Evolutionary conservation across 176 grass and related monocot genomes (phyloP).

Genomic region (Aegilops longissima): DNA sequence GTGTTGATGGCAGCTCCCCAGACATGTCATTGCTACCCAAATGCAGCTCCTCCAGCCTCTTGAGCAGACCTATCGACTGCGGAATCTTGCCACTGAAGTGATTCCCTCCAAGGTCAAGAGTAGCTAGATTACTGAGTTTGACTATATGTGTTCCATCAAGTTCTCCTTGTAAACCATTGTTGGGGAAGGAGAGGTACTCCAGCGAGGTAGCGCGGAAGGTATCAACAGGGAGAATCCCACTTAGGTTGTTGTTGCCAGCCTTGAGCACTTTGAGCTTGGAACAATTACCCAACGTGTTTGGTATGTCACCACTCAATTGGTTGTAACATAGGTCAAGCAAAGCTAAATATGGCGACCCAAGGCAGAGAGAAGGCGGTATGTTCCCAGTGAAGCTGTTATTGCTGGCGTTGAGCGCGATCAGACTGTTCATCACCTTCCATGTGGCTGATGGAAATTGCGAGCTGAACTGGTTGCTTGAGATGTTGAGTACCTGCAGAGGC

Average conservation of each 20-base stretch:
- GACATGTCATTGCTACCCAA: neutral
- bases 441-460: neutral
- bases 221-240: neutral
- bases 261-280: slow-evolving; percentile 2
- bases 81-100: neutral
- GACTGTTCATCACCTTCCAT: neutral
- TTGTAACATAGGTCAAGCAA: slow-evolving; percentile 25
- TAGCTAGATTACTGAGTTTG: slow-evolving; percentile 15
- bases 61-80: neutral
- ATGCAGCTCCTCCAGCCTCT: neutral
- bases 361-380: neutral
- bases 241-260: slow-evolving; percentile 14
- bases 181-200: slow-evolving; percentile 4
- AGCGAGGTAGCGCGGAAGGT: neutral
- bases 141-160: neutral
- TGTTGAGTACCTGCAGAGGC: slow-evolving; percentile 5
- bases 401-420: neutral
- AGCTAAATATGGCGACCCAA: neutral
- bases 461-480: slow-evolving; percentile 4
- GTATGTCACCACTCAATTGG: neutral
- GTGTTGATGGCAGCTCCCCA: neutral
- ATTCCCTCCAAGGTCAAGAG: slow-evolving; percentile 9
- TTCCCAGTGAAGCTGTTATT: neutral
- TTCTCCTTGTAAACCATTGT: neutral
- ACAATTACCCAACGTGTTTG: neutral